These are phyloP conservation scores for Cutaneotrichosporon sp. DNA, from an alignment of 1,284 basidiomycete species.

Conservation along the genomic window DNA sequence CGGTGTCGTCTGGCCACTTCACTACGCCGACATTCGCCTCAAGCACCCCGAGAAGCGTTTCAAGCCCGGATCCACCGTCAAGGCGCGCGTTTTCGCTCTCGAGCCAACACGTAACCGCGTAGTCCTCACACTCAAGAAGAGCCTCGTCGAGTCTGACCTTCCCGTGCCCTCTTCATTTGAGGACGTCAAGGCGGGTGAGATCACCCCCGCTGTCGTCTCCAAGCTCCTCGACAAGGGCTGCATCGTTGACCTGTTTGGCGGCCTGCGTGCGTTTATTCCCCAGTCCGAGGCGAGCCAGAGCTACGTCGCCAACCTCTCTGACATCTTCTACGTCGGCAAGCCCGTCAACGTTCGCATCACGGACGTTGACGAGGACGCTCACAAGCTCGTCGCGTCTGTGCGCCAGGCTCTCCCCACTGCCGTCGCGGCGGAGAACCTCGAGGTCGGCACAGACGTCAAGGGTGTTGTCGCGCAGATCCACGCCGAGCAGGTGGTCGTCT, in stretches of 20 bases:
- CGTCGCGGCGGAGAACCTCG: conserved; percentile 62
- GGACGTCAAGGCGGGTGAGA: conserved; percentile 62
- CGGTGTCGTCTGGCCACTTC: conserved; percentile 88
- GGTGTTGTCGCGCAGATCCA: conserved; percentile 73
- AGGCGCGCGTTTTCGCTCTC: conserved; percentile 75
- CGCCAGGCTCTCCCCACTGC: conserved; percentile 65
- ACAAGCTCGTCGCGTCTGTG: conserved; percentile 76
- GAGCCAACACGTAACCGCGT: conserved; percentile 78
- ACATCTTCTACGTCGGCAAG: conserved; percentile 71
- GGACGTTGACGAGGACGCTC: conserved; percentile 59
- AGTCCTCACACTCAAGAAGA: conserved; percentile 86
- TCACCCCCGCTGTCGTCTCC: conserved; percentile 79
- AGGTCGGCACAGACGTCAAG: conserved; percentile 68
- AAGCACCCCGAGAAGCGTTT: conserved; percentile 91
- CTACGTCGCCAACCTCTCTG: conserved; percentile 59
- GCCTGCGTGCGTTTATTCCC: conserved; percentile 77
- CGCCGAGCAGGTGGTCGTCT: conserved; percentile 72
- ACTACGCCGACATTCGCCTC: conserved; percentile 88
- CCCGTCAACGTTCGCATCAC: conserved; percentile 82
- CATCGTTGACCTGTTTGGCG: conserved; percentile 85
- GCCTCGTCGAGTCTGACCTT: conserved; percentile 72
- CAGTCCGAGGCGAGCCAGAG: conserved; percentile 71
- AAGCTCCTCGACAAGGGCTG: conserved; percentile 72
- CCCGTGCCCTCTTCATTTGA: conserved; percentile 64
- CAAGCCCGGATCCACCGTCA: conserved; percentile 75